phyloP scores from a whole-genome alignment of 805 yeast species.

The Danielia oregonensis region DNA sequence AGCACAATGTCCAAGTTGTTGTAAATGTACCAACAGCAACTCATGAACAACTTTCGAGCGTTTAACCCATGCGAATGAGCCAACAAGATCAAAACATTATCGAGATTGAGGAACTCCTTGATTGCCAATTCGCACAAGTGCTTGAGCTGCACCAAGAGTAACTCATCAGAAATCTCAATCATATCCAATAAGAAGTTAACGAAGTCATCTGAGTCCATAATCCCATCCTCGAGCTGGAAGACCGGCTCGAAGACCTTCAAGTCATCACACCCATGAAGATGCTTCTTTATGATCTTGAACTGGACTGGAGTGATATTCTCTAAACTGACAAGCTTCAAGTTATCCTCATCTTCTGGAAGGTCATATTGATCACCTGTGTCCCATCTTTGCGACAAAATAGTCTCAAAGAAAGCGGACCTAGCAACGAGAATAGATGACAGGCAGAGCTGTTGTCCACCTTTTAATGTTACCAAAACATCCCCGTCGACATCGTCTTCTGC shows the following conservation, averaged over 20 bases:
- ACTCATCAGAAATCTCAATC: constrained; percentile 58
- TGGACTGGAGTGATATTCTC: constrained; percentile 37
- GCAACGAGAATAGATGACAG: constrained; percentile 52
- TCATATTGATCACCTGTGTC: constrained; percentile 2
- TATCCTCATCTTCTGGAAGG: constrained; percentile 1
- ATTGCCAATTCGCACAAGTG: constrained; percentile 58
- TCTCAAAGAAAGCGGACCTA: constrained; percentile 62
- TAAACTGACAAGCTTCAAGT: constrained; percentile 35
- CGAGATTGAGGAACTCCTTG: constrained; percentile 51
- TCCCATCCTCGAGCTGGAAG: constrained; percentile 5
- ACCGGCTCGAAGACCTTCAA: constrained; percentile 33
- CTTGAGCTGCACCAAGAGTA: constrained; percentile 57
- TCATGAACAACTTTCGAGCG: constrained; percentile 53
- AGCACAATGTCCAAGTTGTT: constrained; percentile 62
- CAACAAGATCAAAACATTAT: constrained; percentile 57
- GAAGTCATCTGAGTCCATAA: constrained; percentile 34
- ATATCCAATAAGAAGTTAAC: constrained; percentile 54
- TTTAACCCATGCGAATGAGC: constrained; percentile 49
- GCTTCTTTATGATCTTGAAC: constrained; percentile 49
- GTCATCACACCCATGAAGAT: constrained; percentile 54
- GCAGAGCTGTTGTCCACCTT: constrained; percentile 43
- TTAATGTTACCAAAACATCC: constrained; percentile 46
- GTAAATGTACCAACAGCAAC: constrained; percentile 66
- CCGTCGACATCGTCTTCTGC: constrained; percentile 15
- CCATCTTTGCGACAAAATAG: constrained; percentile 58